phyloP scores from a whole-genome alignment of 768 basidiomycete genomes.

The Suillus subalutaceus region DNA sequence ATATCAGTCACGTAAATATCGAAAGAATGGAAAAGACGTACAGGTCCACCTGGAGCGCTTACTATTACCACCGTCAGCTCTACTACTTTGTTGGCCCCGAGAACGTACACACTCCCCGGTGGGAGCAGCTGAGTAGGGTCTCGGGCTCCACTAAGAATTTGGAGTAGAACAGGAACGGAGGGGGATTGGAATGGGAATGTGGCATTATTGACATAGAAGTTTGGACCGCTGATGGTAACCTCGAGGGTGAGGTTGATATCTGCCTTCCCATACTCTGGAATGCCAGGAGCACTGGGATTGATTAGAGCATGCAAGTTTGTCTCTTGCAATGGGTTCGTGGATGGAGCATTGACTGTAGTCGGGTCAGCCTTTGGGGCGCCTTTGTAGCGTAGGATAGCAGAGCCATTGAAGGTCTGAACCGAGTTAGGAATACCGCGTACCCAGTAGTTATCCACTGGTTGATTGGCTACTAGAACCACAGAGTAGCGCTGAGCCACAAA shows the following conservation, averaged over 20 bases:
- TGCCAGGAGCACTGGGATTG: conserved; percentile 41
- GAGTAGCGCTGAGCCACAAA: conserved; percentile 39
- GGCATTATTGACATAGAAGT: conserved; percentile 17
- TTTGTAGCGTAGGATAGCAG: conserved; percentile 54
- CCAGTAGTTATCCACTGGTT: conserved; percentile 47
- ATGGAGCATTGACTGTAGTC: conserved; percentile 32
- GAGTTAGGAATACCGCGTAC: conserved; percentile 43
- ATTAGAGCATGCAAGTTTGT: conserved; percentile 26
- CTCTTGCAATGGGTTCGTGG: conserved; percentile 34
- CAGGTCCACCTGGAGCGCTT: conserved; percentile 10
- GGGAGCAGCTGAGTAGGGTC: conserved; percentile 31
- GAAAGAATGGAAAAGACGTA: background rate
- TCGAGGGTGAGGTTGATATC: conserved; percentile 38
- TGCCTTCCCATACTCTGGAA: conserved; percentile 38
- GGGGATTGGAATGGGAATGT: conserved; percentile 28
- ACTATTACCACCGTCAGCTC: conserved; percentile 19
- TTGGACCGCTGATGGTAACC: conserved; percentile 8
- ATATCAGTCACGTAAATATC: background rate
- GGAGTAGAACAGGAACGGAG: conserved; percentile 30
- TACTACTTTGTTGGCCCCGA: conserved; percentile 31
- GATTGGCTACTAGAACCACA: conserved; percentile 34
- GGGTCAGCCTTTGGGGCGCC: conserved; percentile 46
- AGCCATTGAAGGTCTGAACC: conserved; percentile 14
- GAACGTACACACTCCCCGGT: conserved; percentile 24
- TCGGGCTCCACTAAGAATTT: conserved; percentile 38